A percentile compares a stretch with the other conserved stretches of the same genome.
These are phyloP conservation scores for Fusarium sterilihyphosum DNA, from an alignment of 2,329 filamentous ascomycete genomes.

Conservation along the genomic window DNA sequence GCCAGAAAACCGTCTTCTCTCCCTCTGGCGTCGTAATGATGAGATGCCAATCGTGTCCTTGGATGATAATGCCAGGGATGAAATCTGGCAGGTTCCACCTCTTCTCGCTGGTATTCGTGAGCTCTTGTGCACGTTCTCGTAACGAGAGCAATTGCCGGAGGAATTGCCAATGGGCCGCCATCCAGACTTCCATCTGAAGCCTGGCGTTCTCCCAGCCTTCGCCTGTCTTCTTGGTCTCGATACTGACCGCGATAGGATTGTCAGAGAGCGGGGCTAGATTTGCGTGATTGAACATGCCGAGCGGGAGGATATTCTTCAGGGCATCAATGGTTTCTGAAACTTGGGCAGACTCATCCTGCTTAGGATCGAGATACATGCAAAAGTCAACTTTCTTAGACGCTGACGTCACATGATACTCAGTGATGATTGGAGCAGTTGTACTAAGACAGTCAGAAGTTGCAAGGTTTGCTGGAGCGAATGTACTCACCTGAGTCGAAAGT, in stretches of 20 bases:
- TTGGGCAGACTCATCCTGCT: neutral
- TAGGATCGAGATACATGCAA: neutral
- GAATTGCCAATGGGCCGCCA: neutral
- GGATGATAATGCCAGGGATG: neutral
- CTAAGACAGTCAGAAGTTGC: neutral
- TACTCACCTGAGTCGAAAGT: neutral
- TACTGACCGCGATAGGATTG: neutral
- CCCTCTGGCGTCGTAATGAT: neutral
- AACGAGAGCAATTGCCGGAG: neutral
- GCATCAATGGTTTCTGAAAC: neutral
- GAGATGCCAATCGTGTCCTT: neutral
- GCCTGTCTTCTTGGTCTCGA: neutral
- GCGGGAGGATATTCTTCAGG: neutral
- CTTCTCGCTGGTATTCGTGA: neutral
- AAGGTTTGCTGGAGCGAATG: fast-evolving
- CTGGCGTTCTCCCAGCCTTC: neutral
- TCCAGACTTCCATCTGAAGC: neutral
- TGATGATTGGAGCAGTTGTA: neutral
- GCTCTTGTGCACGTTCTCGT: neutral
- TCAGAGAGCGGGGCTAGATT: neutral
- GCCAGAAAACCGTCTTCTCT: neutral
- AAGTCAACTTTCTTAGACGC: neutral
- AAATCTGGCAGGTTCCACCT: neutral
- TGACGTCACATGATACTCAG: neutral
- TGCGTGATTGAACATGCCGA: neutral